Conservation (phyloP, 371 early-diverging fungal genomes). For the Apophysomyces variabilis region DNA sequence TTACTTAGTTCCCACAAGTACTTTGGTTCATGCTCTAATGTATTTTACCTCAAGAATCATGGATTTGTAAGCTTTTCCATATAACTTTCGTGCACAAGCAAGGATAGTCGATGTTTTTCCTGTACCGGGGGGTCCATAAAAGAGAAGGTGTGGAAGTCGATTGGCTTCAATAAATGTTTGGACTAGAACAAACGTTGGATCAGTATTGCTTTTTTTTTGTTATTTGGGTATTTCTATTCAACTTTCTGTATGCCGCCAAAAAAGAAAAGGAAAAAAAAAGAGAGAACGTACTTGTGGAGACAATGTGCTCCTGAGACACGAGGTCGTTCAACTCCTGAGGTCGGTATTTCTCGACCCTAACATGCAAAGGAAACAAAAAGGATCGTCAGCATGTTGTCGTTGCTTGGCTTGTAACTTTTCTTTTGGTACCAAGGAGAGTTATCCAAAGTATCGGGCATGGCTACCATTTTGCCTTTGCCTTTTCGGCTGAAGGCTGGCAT, state of each 20-base stretch:
- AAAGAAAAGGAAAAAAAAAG: too few relatives aligned
- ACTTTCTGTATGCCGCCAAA: too few relatives aligned
- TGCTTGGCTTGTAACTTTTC: too few relatives aligned
- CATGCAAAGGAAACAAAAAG: too few relatives aligned
- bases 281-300: slow-evolving; percentile 72
- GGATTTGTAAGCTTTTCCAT: slow-evolving; percentile 76
- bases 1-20: not conserved
- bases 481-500: slow-evolving; percentile 25
- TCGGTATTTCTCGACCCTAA: slow-evolving; percentile 96
- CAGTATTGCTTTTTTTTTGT: not conserved
- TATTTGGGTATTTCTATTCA: not conserved
- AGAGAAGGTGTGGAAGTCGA: slow-evolving; percentile 96
- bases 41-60: slow-evolving; percentile 86
- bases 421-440: slow-evolving; percentile 37
- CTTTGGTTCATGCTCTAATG: not conserved
- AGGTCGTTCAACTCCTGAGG: slow-evolving; percentile 85
- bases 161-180: slow-evolving; percentile 86
- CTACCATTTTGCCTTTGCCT: slow-evolving; percentile 39
- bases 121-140: slow-evolving; percentile 99
- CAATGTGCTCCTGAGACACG: slow-evolving; percentile 91
- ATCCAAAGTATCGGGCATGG: slow-evolving; percentile 15
- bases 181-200: slow-evolving; percentile 47
- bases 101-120: slow-evolving; percentile 98
- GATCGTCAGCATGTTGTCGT: too few relatives aligned
- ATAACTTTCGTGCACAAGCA: slow-evolving; percentile 88